phyloP scores from a whole-genome alignment of 2,329 filamentous ascomycete genomes.

The Xylaria digitata region DNA sequence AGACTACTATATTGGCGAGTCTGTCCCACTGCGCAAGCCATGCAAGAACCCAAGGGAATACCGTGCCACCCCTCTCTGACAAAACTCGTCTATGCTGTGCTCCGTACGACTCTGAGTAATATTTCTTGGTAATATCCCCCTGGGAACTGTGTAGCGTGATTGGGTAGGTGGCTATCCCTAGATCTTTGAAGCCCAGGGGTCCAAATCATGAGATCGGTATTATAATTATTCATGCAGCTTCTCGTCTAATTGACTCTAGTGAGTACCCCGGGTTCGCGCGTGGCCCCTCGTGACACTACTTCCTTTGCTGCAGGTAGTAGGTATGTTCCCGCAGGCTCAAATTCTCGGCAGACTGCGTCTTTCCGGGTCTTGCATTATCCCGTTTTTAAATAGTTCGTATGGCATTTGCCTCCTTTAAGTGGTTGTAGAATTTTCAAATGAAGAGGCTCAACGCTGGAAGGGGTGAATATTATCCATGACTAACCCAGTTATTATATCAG shows the following conservation, averaged over 20 bases:
- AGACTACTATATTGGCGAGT: not conserved
- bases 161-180: not conserved
- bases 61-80: not conserved
- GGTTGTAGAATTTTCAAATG: not conserved
- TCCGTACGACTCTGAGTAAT: not conserved
- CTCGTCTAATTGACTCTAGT: not conserved
- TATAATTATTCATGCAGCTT: not conserved
- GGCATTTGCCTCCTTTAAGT: not conserved
- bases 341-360: not conserved
- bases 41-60: not conserved
- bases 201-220: not conserved
- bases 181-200: too few species aligned
- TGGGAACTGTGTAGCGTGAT: not conserved
- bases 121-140: not conserved
- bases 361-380: not conserved
- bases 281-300: not conserved
- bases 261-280: not conserved
- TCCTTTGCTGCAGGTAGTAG: not conserved
- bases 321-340: not conserved
- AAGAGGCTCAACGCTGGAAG: not conserved
- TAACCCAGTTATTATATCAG: too few species aligned
- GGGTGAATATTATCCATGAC: too few species aligned
- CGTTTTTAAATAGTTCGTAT: not conserved
- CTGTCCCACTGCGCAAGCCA: not conserved
- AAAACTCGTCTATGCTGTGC: not conserved